phyloP scores from a whole-genome alignment of 768 basidiomycete genomes.

The Paxillus involutus region DNA sequence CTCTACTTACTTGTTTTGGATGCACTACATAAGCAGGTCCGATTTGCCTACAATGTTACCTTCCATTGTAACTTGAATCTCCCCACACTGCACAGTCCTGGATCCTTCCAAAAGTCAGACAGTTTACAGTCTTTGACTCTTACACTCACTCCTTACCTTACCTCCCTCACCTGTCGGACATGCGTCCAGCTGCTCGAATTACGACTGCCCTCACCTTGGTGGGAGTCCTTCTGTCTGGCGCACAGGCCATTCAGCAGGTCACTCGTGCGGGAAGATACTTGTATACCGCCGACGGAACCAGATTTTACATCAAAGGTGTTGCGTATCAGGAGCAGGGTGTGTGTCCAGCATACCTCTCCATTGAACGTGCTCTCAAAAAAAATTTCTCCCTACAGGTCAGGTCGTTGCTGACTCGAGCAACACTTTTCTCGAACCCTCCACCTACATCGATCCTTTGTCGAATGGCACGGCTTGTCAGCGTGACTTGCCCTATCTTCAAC shows the following conservation, averaged over 20 bases:
- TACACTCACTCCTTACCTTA: not conserved
- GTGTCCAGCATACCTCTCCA: not conserved
- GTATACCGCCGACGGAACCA: constrained; percentile 67
- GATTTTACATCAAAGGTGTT: constrained; percentile 89
- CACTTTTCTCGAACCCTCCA: constrained; percentile 68
- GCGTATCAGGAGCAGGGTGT: constrained; percentile 84
- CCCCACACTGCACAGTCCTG: not conserved
- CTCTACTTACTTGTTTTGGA: too few relatives aligned
- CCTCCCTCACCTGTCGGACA: constrained; percentile 11
- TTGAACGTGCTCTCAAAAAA: not conserved
- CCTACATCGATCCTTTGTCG: constrained; percentile 79
- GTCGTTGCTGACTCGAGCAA: constrained; percentile 49
- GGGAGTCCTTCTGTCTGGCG: constrained; percentile 44
- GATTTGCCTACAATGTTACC: too few relatives aligned
- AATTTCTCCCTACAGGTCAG: constrained; percentile 26
- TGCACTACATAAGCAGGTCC: not conserved
- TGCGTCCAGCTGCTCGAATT: constrained; percentile 26
- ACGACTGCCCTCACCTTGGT: constrained; percentile 34
- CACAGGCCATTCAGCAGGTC: constrained; percentile 68
- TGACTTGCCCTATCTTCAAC: constrained; percentile 74
- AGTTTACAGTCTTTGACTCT: not conserved
- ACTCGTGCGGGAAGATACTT: constrained; percentile 77
- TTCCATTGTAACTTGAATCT: not conserved
- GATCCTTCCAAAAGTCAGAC: constrained; percentile 1
- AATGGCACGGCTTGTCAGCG: constrained; percentile 66